Base-by-base conservation (phyloP, 257 asterid genomes). In the Cordia subcordata region DNA sequence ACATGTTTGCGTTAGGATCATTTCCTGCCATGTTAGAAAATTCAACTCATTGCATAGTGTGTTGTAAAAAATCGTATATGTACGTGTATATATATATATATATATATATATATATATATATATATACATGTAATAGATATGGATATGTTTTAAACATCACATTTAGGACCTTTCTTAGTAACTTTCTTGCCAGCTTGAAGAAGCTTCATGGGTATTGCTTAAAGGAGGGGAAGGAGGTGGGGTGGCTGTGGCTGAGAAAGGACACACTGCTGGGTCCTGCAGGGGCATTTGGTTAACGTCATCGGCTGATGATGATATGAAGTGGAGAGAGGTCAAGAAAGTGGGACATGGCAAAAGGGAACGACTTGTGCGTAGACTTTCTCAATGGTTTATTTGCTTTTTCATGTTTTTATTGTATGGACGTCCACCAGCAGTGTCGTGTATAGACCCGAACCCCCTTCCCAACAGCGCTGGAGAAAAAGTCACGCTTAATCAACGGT, bases 341-440 rank as follows among this genome's bases (percentile, higher is more conserved):
- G 47, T 42, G 55, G 55, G 44, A 21, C 45, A 22, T 14, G 11
- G 9, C 27, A 12, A 13, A 21, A 20, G 33, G 54, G 71, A 85
- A 73, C 53, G 90, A 82, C 94, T 78, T 78, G 60, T 66, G 85
- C 73, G 74, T 37, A 66, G 89, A 85, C 94, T 81, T 71, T 74
- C 44, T 57, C 19, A 50, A 47, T 27, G 1, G 4, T 13, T 20
- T 53, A 12, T 16, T n/a, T 11, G 0, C 0, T 11, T 21, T 14
- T n/a, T 33, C 2, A 33, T 33, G 10, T 23, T 27, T 55, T 27
- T 14, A 55, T n/a, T 27, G 35, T 27, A 42, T 2, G 11, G 2
- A 10, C 71, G 73, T 73, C 72, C 58, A n/a, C 49, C 22, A 47
- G 13, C 49, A 21, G 82, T 77, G 79, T 77, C 77, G 75, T 77